Conservation (phyloP, 2,329 filamentous ascomycete genomes). For the Exophiala mesophila region DNA sequence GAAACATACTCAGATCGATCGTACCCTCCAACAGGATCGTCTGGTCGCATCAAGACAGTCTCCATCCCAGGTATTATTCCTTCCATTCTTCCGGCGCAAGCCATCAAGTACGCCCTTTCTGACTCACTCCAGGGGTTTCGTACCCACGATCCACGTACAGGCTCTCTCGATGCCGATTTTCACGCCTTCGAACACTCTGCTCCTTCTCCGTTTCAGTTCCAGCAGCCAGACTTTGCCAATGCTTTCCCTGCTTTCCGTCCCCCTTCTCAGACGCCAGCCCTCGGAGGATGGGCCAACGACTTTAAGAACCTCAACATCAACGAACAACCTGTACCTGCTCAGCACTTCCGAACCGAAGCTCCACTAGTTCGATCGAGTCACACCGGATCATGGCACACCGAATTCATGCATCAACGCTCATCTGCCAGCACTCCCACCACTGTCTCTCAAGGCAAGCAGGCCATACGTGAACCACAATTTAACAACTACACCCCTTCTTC, state of each 20-base stretch:
- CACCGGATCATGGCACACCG: slow-evolving; percentile 54
- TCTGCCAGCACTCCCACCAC: slow-evolving; percentile 25
- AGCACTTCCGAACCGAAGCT: slow-evolving; percentile 41
- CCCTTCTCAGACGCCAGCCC: slow-evolving; percentile 25
- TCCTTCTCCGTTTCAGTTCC: slow-evolving; percentile 28
- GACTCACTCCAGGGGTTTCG: slow-evolving; percentile 53
- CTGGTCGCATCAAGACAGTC: slow-evolving; percentile 48
- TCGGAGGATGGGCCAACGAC: slow-evolving; percentile 40
- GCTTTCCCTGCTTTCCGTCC: slow-evolving; percentile 24
- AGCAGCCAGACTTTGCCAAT: slow-evolving; percentile 25
- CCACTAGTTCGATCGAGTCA: slow-evolving; percentile 28
- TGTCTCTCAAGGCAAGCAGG: slow-evolving; percentile 19
- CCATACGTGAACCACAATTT: slow-evolving; percentile 21
- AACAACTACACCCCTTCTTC: slow-evolving; percentile 18
- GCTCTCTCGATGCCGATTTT: slow-evolving; percentile 61
- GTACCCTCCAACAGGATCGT: slow-evolving; percentile 69
- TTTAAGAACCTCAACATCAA: slow-evolving; percentile 44
- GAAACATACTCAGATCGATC: slow-evolving; percentile 63
- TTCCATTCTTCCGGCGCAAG: slow-evolving; percentile 18
- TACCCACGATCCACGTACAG: slow-evolving; percentile 51
- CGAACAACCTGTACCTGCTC: slow-evolving; percentile 45
- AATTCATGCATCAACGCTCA: slow-evolving; percentile 47
- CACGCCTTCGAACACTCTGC: slow-evolving; percentile 60
- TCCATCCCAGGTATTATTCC: slow-evolving; percentile 48
- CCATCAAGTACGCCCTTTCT: slow-evolving; percentile 1